Evolutionary conservation across 257 asterid species (phyloP), one percentile per base, ranked within the genome.

Genomic region (Penstemon barbatus): DNA sequence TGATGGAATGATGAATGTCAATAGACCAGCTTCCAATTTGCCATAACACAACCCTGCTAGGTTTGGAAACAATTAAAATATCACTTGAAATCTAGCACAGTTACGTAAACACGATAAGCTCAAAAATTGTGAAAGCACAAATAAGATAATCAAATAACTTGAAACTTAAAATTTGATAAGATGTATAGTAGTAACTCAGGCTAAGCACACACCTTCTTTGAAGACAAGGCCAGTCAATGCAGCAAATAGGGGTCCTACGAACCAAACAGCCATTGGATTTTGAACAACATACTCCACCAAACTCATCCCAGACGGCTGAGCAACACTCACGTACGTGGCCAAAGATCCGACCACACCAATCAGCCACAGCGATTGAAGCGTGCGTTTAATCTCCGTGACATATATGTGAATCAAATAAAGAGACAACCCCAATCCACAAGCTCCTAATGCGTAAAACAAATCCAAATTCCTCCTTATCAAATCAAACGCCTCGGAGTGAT

Each of bases 161-260:
- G 0, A 49, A 49, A 49, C 19, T 25, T 1, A 25, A 25, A 25
- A 25, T 25, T 25, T 0, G 33, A 25, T 25, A 25, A 25, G 33
- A 25, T 25, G 2, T 25, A 25, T 25, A 25, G 42, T 25, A 25
- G 42, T 4, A 44, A 53, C 8, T 4, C 0, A 50, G 19, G 19
- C 12, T 4, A 66, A 61, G 15, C 5, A n/a, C 57, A 25, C 50
- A 84, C 99, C 97, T 94, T 94, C 97, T 78, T 94, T 91, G 83
- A 94, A 91, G 15, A 94, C 97, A 33, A 94, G 94, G 15, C 99
- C 97, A 12, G 97, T 91, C 58, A 89, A 74, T 64, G 97, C 76
- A 78, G 97, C 99, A 78, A 93, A 93, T 53, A 93, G 84, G 5
- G 96, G 99, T 12, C 99, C 97, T 36, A 94, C 90, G 25, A 94